Evolutionary conservation across 805 yeast species (phyloP).

Genomic region (Isabelozyma gotoi): DNA sequence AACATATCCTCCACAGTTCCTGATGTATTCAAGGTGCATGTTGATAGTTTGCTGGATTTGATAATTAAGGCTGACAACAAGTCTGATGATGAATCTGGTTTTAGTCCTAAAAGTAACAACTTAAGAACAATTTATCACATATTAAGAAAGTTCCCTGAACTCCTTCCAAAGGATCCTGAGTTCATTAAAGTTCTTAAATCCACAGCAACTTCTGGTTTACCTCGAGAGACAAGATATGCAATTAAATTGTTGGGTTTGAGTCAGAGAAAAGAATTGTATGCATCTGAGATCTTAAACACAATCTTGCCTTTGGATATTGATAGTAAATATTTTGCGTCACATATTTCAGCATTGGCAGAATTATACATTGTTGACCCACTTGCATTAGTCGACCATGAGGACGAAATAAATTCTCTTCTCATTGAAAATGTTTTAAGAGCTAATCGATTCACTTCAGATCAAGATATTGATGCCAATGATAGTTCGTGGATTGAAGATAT

Average conservation of each 20-base stretch:
- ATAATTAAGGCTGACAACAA: slow-evolving; percentile 21
- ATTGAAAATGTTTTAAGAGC: slow-evolving; percentile 61
- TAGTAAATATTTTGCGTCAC: slow-evolving; percentile 47
- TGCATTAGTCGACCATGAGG: slow-evolving; percentile 50
- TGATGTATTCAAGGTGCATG: slow-evolving; percentile 59
- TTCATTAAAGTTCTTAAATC: slow-evolving; percentile 46
- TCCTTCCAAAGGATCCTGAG: slow-evolving; percentile 42
- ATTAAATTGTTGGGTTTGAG: slow-evolving; percentile 55
- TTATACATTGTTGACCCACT: slow-evolving; percentile 49
- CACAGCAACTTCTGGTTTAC: slow-evolving; percentile 52
- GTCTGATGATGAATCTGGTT: slow-evolving; percentile 11
- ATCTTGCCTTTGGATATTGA: slow-evolving; percentile 52
- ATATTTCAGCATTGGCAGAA: slow-evolving; percentile 60
- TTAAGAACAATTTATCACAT: slow-evolving; percentile 64
- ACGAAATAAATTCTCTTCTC: slow-evolving; percentile 57
- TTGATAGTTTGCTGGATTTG: slow-evolving; percentile 46
- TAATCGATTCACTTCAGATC: slow-evolving; percentile 40
- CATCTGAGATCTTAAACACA: slow-evolving; percentile 35
- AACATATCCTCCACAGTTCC: slow-evolving; percentile 63
- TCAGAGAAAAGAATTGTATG: slow-evolving; percentile 38
- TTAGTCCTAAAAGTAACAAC: slow-evolving; percentile 32
- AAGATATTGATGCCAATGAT: slow-evolving; percentile 16
- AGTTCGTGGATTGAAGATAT: slow-evolving; percentile 50
- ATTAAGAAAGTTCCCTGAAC: slow-evolving; percentile 48
- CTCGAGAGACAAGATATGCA: slow-evolving; percentile 65